These are phyloP conservation scores for Leccinum pallidistipes DNA, from an alignment of 1,284 basidiomycete genomes.

Conservation along the genomic window DNA sequence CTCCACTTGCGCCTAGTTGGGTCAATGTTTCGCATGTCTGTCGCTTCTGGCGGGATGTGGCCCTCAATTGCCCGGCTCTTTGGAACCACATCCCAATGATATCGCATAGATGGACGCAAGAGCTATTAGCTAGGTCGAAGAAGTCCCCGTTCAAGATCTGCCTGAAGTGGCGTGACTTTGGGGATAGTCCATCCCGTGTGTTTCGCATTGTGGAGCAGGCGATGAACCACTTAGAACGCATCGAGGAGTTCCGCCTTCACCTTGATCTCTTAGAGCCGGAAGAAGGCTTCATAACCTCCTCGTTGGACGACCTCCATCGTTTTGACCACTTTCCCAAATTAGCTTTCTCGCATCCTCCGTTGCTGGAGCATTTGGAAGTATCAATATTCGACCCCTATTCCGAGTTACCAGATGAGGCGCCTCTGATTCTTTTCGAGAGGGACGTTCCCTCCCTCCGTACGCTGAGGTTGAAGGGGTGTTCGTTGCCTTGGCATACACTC, in stretches of 20 bases:
- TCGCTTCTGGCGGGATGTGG: conserved; percentile 36
- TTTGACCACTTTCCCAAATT: not conserved
- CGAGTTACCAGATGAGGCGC: not conserved
- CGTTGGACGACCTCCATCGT: not conserved
- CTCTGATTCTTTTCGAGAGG: not conserved
- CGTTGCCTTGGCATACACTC: not conserved
- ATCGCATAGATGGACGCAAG: too few species aligned
- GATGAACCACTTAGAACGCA: not conserved
- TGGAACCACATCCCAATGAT: too few species aligned
- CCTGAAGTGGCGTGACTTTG: not conserved
- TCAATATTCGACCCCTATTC: not conserved
- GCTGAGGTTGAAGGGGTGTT: not conserved
- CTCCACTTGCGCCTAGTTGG: conserved; percentile 7
- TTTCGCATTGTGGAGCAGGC: conserved; percentile 2
- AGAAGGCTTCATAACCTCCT: not conserved
- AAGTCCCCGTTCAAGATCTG: too few species aligned
- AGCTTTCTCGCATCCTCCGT: not conserved
- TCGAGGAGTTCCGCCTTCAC: not conserved
- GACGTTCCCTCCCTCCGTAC: conserved; percentile 1
- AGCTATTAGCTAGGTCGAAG: too few species aligned
- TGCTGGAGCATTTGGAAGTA: not conserved
- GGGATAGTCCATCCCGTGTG: not conserved
- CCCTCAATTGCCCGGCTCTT: conserved; percentile 21
- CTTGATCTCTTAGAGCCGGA: not conserved
- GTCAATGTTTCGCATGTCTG: conserved; percentile 33